A percentile compares a stretch with the other conserved stretches of the same genome.
phyloP scores from a whole-genome alignment of 768 basidiomycete genomes.

The Lentinula detonsa region DNA sequence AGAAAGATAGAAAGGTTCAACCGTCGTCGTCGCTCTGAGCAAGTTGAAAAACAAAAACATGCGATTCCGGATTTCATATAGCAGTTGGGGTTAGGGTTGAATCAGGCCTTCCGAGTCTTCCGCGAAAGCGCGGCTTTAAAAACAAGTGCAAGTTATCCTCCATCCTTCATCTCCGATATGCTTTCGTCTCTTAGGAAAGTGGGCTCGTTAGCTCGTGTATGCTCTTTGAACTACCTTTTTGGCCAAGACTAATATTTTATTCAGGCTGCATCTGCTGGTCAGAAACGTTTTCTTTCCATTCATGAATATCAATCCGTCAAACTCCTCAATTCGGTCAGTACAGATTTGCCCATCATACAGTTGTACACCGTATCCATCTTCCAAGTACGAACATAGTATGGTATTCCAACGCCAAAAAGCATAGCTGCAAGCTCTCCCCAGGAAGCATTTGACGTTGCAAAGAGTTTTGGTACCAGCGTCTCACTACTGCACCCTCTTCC shows the following conservation, averaged over 20 bases:
- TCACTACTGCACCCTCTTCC: neutral
- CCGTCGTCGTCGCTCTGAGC: conserved; percentile 82
- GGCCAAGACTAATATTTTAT: conserved; percentile 6
- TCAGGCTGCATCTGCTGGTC: conserved; percentile 67
- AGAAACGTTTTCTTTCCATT: conserved; percentile 90
- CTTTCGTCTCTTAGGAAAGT: conserved; percentile 63
- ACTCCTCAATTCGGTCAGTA: conserved; percentile 82
- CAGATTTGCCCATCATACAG: neutral
- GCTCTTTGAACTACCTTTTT: conserved; percentile 11
- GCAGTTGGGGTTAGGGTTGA: conserved; percentile 31
- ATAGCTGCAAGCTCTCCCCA: conserved; percentile 80
- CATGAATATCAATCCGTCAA: conserved; percentile 98
- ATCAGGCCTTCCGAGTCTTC: conserved; percentile 24
- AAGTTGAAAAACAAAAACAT: conserved; percentile 13
- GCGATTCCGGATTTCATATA: conserved; percentile 8
- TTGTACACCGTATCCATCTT: neutral
- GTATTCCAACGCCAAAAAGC: conserved; percentile 91
- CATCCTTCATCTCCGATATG: conserved; percentile 38
- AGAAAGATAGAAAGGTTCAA: conserved; percentile 30
- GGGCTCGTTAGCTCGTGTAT: conserved; percentile 57
- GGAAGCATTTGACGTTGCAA: conserved; percentile 86
- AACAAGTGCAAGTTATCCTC: neutral
- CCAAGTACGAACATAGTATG: conserved; percentile 56
- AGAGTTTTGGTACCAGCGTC: conserved; percentile 66
- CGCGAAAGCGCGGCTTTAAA: neutral